Base-by-base conservation (phyloP, 106 monocot species). In the Apostasia ramifera region DNA sequence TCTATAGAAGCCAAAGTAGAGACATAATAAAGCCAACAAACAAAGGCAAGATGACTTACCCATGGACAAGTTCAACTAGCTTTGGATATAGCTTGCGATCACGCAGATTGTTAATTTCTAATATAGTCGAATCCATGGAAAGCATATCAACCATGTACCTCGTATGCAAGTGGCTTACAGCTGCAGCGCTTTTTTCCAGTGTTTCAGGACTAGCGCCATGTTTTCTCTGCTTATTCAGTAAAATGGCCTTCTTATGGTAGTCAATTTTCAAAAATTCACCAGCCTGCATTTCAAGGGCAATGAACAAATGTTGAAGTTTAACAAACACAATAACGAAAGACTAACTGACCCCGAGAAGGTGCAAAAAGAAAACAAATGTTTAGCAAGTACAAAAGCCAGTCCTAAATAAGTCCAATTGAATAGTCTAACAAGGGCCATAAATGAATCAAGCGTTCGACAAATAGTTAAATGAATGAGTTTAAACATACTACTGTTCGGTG, bases 91-190 rank as follows among this genome's bases (percentile, higher is more conserved):
- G 67, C 68, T 79, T 80, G 37, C 82, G 51, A 77, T 97, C 95
- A 42, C 92, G 81, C n/a, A 97, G 75, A 47, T 70, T 86, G 47
- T 89, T 84, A 60, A 97, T 92, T 79, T 97, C 92, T 56, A 84
- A 82, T 44, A 97, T 81, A 1, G 95, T 97, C n/a, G 92, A 86
- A 81, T 97, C 89, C 91, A 89, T 81, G 2, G 95, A 92, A 59
- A 92, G 92, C 86, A 92, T 89, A 54, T 97, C 95, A 53, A 97
- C 95, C 57, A 92, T 81, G 68, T 85, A 92, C 75, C 89, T 78
- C 48, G 95, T 97, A 71, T 92, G 92, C 76, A 92, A 78, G 78
- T 97, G 89, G 71, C 89, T 89, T 2, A 97, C 92, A 41, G 80
- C 77, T 64, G 92, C 86, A 70, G 86, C 92, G 14, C 84, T 81